Conservation (phyloP, 2,329 filamentous ascomycete species). For the Aspergillus sp. region DNA sequence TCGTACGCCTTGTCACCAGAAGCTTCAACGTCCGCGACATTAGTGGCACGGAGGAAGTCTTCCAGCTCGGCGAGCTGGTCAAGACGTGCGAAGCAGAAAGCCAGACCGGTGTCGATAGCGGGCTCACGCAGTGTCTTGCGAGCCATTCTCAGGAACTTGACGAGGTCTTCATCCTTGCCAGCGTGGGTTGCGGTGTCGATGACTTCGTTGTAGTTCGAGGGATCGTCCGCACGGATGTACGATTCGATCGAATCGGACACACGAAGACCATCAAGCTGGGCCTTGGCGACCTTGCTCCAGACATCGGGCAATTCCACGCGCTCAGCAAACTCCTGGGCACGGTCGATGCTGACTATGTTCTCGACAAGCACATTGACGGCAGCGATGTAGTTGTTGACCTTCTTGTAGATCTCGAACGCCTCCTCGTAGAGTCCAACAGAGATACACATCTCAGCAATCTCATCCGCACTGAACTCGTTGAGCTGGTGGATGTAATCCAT, state of each 20-base stretch:
- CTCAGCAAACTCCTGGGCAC: conserved; percentile 91
- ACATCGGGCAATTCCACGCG: conserved; percentile 90
- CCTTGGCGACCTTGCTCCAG: conserved; percentile 97
- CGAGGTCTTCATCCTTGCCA: conserved; percentile 93
- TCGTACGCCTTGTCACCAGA: conserved; percentile 97
- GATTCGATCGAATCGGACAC: conserved; percentile 90
- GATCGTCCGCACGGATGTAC: conserved; percentile 90
- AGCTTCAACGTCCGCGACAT: conserved; percentile 92
- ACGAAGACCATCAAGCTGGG: conserved; percentile 90
- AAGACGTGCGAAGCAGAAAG: conserved; percentile 86
- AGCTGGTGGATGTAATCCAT: conserved; percentile 95
- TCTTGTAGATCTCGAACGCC: conserved; percentile 98
- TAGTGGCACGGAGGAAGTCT: conserved; percentile 87
- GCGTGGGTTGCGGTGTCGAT: conserved; percentile 93
- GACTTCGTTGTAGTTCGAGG: conserved; percentile 88
- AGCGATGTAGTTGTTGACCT: conserved; percentile 79
- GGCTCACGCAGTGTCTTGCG: conserved; percentile 94
- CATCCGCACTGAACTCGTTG: conserved; percentile 80
- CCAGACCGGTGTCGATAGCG: conserved; percentile 84
- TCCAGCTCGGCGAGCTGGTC: conserved; percentile 90
- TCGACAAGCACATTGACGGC: conserved; percentile 91
- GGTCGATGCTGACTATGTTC: conserved; percentile 94
- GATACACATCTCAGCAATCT: conserved; percentile 88
- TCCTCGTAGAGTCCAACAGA: conserved; percentile 93
- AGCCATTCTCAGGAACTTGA: conserved; percentile 95